Conservation (phyloP, 331 rosid species). For the Malus hybrid region DNA sequence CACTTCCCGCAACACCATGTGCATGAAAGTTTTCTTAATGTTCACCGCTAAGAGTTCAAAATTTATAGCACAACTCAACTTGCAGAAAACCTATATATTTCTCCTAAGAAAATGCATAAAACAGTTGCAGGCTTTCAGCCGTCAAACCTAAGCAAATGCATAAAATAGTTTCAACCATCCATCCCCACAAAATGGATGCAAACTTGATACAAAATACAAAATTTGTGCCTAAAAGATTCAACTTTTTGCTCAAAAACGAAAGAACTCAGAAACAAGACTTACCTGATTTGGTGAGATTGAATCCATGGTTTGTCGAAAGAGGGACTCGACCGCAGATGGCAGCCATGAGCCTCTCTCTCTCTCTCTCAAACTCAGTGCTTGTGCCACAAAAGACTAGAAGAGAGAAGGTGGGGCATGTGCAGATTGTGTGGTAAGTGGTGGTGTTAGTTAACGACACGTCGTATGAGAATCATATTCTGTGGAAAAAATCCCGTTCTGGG, state of each 20-base stretch:
- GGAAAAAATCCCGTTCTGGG: neutral
- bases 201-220: neutral
- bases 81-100: too few relatives aligned
- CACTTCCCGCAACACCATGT: neutral
- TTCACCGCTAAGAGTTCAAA: neutral
- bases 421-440: neutral
- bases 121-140: neutral
- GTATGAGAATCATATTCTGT: neutral
- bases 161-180: neutral
- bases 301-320: constrained; percentile 54
- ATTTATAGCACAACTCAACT: neutral
- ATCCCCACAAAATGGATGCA: neutral
- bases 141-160: neutral
- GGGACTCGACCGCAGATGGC: constrained; percentile 51
- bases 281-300: constrained; percentile 45
- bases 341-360: constrained; percentile 33
- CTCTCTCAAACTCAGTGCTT: neutral
- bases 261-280: neutral
- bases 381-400: neutral
- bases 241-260: neutral
- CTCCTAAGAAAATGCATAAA: neutral
- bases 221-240: neutral
- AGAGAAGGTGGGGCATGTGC: constrained; percentile 2
- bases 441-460: constrained; percentile 13
- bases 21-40: too few relatives aligned